Evolutionary conservation across 768 basidiomycete genomes (phyloP).

Genomic region (Phlebiopsis gigantea): DNA sequence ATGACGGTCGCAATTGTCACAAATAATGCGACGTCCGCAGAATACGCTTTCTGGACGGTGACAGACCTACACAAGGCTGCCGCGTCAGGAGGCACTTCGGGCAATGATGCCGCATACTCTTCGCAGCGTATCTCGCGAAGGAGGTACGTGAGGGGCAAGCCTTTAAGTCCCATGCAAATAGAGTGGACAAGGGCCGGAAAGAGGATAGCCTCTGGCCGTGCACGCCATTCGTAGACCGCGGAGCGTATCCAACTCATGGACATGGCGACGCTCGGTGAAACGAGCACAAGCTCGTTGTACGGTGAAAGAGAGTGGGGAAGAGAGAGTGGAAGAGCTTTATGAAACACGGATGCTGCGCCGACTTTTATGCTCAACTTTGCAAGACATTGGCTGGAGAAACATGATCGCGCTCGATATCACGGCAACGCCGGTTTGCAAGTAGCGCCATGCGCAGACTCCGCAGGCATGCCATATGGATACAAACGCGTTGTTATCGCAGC

Average conservation of each 20-base stretch:
- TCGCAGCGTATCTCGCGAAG: background rate
- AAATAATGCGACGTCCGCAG: background rate
- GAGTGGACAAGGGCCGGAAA: background rate
- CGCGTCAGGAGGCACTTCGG: background rate
- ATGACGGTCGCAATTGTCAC: background rate
- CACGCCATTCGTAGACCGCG: background rate
- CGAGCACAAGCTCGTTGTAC: too few species aligned
- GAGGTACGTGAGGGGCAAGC: background rate
- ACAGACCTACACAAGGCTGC: background rate
- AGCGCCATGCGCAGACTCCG: too few species aligned
- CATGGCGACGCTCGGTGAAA: too few species aligned
- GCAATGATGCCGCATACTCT: background rate
- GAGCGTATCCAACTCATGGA: background rate
- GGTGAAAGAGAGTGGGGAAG: too few species aligned
- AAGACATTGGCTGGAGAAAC: too few species aligned
- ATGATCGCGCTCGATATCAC: too few species aligned
- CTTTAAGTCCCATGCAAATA: background rate
- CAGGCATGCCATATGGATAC: too few species aligned
- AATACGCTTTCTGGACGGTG: constrained; percentile 1
- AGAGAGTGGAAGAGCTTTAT: too few species aligned
- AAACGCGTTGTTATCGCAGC: too few species aligned
- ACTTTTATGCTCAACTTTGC: too few species aligned
- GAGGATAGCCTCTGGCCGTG: background rate
- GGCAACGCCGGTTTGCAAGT: too few species aligned
- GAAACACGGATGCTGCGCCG: too few species aligned